A percentile compares a stretch with the other conserved stretches of the same genome.
phyloP scores from a whole-genome alignment of 805 yeast genomes.

The Candida incommunis region DNA sequence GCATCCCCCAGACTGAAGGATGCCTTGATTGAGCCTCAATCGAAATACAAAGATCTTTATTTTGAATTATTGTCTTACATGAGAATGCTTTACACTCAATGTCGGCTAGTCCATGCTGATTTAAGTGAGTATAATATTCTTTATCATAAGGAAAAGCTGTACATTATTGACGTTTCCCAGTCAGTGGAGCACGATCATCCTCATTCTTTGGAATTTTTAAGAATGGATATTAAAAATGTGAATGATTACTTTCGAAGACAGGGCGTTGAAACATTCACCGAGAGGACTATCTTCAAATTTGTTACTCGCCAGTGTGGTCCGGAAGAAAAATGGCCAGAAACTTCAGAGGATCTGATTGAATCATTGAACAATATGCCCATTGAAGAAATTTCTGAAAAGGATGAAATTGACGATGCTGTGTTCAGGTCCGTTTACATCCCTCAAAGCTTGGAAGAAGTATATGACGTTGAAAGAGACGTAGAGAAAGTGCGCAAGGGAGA shows the following conservation, averaged over 20 bases:
- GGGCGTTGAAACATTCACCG: slow-evolving; percentile 66
- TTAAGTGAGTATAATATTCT: slow-evolving; percentile 89
- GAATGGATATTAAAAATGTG: slow-evolving; percentile 96
- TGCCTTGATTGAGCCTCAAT: slow-evolving; percentile 49
- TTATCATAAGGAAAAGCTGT: slow-evolving; percentile 55
- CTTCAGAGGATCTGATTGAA: slow-evolving; percentile 14
- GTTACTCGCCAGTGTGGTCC: slow-evolving; percentile 28
- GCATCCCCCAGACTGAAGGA: slow-evolving; percentile 87
- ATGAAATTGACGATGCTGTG: slow-evolving; percentile 67
- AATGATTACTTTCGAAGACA: slow-evolving; percentile 73
- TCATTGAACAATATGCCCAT: slow-evolving; percentile 14
- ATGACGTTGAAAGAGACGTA: slow-evolving; percentile 54
- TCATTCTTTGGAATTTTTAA: slow-evolving; percentile 80
- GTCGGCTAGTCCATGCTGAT: slow-evolving; percentile 93
- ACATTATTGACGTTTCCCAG: slow-evolving; percentile 93
- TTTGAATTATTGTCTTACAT: slow-evolving; percentile 70
- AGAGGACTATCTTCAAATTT: slow-evolving; percentile 67
- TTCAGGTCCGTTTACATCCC: slow-evolving; percentile 75
- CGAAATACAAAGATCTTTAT: slow-evolving; percentile 54
- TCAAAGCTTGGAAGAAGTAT: slow-evolving; percentile 40
- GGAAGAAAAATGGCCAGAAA: slow-evolving; percentile 27
- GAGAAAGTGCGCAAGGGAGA: slow-evolving; percentile 66
- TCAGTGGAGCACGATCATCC: slow-evolving; percentile 98
- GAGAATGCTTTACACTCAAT: slow-evolving; percentile 74
- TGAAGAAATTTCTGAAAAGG: slow-evolving; percentile 22